A percentile compares a stretch with the other conserved stretches of the same genome.
Evolutionary conservation across 306 rosid genomes (phyloP).

Genomic region (Sechiopsis laciniata): DNA sequence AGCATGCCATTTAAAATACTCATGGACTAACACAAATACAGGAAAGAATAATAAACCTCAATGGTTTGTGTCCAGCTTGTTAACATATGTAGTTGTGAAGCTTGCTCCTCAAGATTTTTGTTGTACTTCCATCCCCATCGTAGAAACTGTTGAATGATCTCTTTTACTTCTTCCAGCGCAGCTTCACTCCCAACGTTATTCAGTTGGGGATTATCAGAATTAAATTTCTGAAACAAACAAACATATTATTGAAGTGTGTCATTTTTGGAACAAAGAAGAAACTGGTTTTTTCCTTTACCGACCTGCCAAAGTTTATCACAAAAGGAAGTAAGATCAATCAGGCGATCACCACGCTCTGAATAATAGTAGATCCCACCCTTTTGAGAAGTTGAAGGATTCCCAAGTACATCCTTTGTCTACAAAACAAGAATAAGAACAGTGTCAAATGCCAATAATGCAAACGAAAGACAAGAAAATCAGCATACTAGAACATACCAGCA

Average conservation of each 20-base stretch:
- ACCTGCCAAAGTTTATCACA: conserved; percentile 97
- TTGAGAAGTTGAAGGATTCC: conserved; percentile 65
- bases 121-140: conserved; percentile 99
- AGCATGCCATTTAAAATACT: no score
- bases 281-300: conserved; percentile 21
- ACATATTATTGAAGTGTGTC: conserved; percentile 16
- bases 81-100: conserved; percentile 93
- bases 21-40: background rate
- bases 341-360: conserved; percentile 93
- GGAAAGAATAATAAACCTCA: conserved; percentile 52
- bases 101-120: conserved; percentile 97
- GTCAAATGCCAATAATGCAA: background rate
- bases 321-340: conserved; percentile 76
- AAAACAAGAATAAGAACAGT: conserved; percentile 25
- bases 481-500: conserved; percentile 50
- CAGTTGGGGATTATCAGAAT: conserved; percentile 52
- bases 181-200: conserved; percentile 61
- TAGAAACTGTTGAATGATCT: conserved; percentile 78
- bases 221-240: conserved; percentile 54
- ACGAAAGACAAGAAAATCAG: conserved; percentile 19
- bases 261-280: conserved; percentile 17
- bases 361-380: conserved; percentile 83
- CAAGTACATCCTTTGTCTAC: conserved; percentile 71
- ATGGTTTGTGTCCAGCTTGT: conserved; percentile 96
- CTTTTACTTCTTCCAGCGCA: conserved; percentile 63